phyloP scores from a whole-genome alignment of 495 filamentous ascomycete species.

The Aspergillus sclerotioniger region DNA sequence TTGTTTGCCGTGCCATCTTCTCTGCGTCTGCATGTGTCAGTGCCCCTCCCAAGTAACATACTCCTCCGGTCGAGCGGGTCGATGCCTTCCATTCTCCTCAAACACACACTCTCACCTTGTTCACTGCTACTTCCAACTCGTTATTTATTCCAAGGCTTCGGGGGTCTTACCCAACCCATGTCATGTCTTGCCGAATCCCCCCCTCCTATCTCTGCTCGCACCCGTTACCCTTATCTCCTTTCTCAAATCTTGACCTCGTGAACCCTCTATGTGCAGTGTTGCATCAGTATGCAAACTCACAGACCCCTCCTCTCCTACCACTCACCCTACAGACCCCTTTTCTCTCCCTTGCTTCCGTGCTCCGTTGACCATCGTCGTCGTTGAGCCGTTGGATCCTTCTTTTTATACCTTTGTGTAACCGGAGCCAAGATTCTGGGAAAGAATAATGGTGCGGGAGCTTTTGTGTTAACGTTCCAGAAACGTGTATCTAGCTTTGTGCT shows the following conservation, averaged over 20 bases:
- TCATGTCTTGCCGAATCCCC: neutral
- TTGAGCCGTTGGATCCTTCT: neutral
- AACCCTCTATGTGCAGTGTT: neutral
- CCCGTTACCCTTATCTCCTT: neutral
- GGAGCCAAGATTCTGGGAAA: neutral
- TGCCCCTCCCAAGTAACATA: constrained; percentile 15
- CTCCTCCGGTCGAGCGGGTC: constrained; percentile 7
- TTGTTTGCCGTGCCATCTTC: constrained; percentile 22
- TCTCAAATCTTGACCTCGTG: neutral
- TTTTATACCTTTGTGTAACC: neutral
- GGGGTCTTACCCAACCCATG: neutral
- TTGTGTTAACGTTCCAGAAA: neutral
- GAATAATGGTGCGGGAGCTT: neutral
- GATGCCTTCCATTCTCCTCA: constrained; percentile 9
- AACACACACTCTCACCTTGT: constrained; percentile 1
- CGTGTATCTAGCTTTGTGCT: constrained; percentile 5
- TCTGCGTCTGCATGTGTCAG: constrained; percentile 14
- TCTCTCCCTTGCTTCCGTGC: neutral
- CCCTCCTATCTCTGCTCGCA: neutral
- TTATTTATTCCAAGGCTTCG: neutral
- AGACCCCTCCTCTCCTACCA: neutral
- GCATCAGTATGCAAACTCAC: neutral
- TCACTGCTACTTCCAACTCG: constrained; percentile 1
- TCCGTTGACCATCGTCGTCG: neutral
- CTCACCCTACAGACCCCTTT: neutral